Conservation (phyloP, 352 stramenopile species). For the Pythium folliculosum region DNA sequence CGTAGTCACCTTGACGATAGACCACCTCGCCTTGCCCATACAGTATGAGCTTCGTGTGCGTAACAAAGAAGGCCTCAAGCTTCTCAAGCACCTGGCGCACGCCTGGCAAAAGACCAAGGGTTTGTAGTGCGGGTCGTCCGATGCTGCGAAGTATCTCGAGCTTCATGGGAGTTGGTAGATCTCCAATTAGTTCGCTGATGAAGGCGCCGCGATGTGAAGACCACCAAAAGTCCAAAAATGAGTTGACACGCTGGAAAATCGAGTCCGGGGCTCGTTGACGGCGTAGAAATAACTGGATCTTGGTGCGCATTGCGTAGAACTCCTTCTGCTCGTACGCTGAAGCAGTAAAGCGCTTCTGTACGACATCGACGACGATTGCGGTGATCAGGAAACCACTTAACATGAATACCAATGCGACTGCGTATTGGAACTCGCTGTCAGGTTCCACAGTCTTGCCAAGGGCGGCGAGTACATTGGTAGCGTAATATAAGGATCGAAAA, state of each 20-base stretch:
- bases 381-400: constrained; percentile 54
- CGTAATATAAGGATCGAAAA: constrained; percentile 41
- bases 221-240: constrained; percentile 58
- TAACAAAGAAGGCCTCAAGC: constrained; percentile 40
- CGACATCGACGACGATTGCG: constrained; percentile 50
- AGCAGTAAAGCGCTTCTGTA: constrained; percentile 53
- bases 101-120: constrained; percentile 29
- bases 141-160: constrained; percentile 43
- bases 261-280: constrained; percentile 41
- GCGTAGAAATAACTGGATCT: constrained; percentile 49
- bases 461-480: constrained; percentile 39
- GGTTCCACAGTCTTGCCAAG: constrained; percentile 44
- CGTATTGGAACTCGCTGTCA: constrained; percentile 38
- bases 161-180: constrained; percentile 36
- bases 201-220: constrained; percentile 42
- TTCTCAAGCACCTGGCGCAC: constrained; percentile 30
- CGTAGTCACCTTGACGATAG: constrained; percentile 30
- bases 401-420: constrained; percentile 48
- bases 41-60: constrained; percentile 39
- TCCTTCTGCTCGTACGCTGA: constrained; percentile 56
- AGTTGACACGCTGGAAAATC: constrained; percentile 47
- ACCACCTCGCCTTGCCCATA: constrained; percentile 34
- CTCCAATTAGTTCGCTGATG: constrained; percentile 39
- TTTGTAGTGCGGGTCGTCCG: constrained; percentile 39
- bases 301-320: constrained; percentile 43